phyloP scores from a whole-genome alignment of 129 eudicot species.

The Chrysanthemum lavandulifolium region DNA sequence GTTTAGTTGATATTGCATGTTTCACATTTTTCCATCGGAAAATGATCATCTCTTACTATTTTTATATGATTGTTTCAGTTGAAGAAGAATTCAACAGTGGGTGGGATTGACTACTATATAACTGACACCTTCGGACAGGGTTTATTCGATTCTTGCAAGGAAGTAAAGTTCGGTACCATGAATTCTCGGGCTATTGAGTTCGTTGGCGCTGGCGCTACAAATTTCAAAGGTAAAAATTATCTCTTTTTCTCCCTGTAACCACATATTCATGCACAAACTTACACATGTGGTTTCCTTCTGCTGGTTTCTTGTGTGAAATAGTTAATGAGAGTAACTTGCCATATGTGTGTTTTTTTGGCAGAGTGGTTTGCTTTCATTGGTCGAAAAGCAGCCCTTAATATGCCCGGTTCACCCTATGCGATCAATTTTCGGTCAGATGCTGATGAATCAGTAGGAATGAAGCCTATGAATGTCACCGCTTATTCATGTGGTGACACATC shows the following conservation, averaged over 20 bases:
- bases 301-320: too few species aligned
- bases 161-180: constrained; percentile 95
- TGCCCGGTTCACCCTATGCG: constrained; percentile 95
- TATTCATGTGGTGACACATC: constrained; percentile 94
- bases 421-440: constrained; percentile 67
- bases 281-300: background rate
- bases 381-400: constrained; percentile 48
- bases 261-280: constrained; percentile 3
- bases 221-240: constrained; percentile 58
- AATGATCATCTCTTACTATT: constrained; percentile 5
- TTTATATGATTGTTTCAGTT: constrained; percentile 43
- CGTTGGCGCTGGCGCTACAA: constrained; percentile 88
- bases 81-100: constrained; percentile 70
- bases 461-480: constrained; percentile 83
- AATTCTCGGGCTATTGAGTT: constrained; percentile 90
- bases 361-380: constrained; percentile 96
- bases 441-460: constrained; percentile 77
- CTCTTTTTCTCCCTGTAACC: constrained; percentile 4
- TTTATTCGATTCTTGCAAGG: constrained; percentile 88
- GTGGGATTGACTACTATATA: constrained; percentile 73
- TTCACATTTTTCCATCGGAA: background rate
- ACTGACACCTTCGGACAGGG: constrained; percentile 79
- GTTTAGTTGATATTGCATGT: background rate
- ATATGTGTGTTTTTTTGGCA: constrained; percentile 34
- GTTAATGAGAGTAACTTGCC: too few species aligned